phyloP scores from a whole-genome alignment of 2,329 filamentous ascomycete genomes.

The Apiospora kogelbergensis region DNA sequence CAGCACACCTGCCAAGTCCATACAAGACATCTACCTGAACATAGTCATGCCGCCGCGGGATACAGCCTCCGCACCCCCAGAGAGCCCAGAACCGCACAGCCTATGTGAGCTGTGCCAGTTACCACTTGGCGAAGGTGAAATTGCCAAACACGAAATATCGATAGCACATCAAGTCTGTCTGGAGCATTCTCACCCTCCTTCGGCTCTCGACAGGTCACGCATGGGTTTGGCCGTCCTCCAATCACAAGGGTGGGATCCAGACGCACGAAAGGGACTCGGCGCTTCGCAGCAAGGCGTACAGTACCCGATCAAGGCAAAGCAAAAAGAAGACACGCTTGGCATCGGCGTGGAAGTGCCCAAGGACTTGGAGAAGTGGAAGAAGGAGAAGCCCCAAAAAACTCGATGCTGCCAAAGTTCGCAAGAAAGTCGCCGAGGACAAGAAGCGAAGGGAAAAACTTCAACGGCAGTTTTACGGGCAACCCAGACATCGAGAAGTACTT shows the following conservation, averaged over 20 bases:
- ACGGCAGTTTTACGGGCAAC: conserved; percentile 70
- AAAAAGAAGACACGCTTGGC: conserved; percentile 75
- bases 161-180: conserved; percentile 72
- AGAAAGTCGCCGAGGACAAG: conserved; percentile 60
- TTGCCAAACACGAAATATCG: conserved; percentile 54
- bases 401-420: conserved; percentile 70
- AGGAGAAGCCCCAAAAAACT: conserved; percentile 48
- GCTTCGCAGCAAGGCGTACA: conserved; percentile 69
- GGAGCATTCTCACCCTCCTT: conserved; percentile 69
- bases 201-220: conserved; percentile 66
- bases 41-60: conserved; percentile 57
- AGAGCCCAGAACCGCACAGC: conserved; percentile 17
- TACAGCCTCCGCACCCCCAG: conserved; percentile 14
- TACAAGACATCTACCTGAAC: conserved; percentile 64
- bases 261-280: conserved; percentile 71
- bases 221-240: conserved; percentile 69
- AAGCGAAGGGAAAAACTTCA: conserved; percentile 63
- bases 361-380: conserved; percentile 37
- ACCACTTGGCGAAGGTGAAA: conserved; percentile 39
- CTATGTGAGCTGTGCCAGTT: conserved; percentile 61
- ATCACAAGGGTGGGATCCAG: conserved; percentile 73
- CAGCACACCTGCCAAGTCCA: conserved; percentile 28
- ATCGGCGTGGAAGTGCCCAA: conserved; percentile 57
- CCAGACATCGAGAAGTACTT: conserved; percentile 78
- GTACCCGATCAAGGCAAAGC: conserved; percentile 69